Evolutionary conservation across 441 rosid genomes (phyloP), one percentile per base, ranked within the genome.

Genomic region (Cnidoscolus chayamansa): DNA sequence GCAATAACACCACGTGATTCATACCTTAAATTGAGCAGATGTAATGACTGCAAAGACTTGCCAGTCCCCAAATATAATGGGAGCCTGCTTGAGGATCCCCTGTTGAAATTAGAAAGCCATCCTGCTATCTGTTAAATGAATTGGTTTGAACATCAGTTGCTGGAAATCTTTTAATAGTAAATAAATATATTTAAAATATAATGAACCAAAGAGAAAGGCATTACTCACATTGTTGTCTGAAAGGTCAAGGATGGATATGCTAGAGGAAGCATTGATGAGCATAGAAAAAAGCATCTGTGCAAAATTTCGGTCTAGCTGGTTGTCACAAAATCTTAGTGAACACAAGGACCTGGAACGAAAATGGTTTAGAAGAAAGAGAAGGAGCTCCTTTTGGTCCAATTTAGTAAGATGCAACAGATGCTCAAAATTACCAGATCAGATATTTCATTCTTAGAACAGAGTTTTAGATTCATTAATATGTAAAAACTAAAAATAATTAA

Each of bases 221-320:
- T 73, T 67, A 75, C 91, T 72, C 79, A 94, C 98, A 71, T 79
- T 74, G 81, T 94, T 94, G 58, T 90, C 97, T 54, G 98, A 94
- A 75, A 94, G 89, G 72, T 92, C 94, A 55, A 94, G 93, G 77
- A 67, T 70, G 20, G 90, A 81, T 67, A 92, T 51, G 48, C 72
- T 61, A 32, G 89, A 85, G 1, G 91, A 83, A 75, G 87, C 82
- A 66, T 90, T 84, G 72, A 90, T 76, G 74, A 94, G 93, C 45
- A 82, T 72, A 43, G 78, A 75, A 65, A 89, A 88, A 77, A 94
- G 70, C 49, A 75, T 72, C 69, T 68, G 81, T 25, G 90, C 90
- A 60, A 77, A 81, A 68, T 76, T 72, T 54, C 76, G 51, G 77
- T 86, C 87, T 31, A 92, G 82, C 58, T 77, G 77, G 84, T 78